phyloP scores from a whole-genome alignment of 352 stramenopile genomes.

The Phytopythium montanum region DNA sequence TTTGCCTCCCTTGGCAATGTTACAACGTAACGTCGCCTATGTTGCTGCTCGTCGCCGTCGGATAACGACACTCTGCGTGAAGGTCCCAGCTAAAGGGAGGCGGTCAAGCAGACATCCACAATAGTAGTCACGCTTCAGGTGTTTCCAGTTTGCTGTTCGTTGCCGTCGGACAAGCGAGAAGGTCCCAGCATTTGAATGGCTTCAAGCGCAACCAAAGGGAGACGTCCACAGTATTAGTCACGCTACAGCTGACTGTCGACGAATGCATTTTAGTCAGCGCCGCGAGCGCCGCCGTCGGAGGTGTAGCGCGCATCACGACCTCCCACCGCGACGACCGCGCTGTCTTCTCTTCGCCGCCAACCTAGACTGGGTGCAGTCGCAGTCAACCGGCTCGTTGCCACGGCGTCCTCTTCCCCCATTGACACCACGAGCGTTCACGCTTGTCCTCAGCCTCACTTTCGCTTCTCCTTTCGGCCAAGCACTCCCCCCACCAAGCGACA shows the following conservation, averaged over 20 bases:
- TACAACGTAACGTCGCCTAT: no score
- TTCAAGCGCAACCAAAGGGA: no score
- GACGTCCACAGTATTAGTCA: background rate
- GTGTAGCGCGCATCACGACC: background rate
- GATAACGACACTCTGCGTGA: no score
- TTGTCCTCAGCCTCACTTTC: slow-evolving; percentile 1
- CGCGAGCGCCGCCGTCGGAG: background rate
- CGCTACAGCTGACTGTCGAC: background rate
- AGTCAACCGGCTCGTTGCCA: background rate
- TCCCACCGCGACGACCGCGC: background rate
- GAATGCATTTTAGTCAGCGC: background rate
- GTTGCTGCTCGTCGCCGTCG: no score
- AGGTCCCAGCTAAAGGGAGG: no score
- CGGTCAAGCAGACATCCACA: no score
- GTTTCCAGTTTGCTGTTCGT: no score
- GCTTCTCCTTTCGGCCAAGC: background rate
- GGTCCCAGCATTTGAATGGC: no score
- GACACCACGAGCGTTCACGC: background rate
- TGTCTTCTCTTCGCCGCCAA: background rate
- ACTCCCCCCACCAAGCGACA: background rate
- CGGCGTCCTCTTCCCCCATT: background rate
- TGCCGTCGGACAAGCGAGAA: no score
- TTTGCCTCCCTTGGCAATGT: no score
- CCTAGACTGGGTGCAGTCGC: background rate
- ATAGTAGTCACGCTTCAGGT: no score